Base-by-base conservation (phyloP, 2,329 filamentous ascomycete species). In the Seiridium unicorne region DNA sequence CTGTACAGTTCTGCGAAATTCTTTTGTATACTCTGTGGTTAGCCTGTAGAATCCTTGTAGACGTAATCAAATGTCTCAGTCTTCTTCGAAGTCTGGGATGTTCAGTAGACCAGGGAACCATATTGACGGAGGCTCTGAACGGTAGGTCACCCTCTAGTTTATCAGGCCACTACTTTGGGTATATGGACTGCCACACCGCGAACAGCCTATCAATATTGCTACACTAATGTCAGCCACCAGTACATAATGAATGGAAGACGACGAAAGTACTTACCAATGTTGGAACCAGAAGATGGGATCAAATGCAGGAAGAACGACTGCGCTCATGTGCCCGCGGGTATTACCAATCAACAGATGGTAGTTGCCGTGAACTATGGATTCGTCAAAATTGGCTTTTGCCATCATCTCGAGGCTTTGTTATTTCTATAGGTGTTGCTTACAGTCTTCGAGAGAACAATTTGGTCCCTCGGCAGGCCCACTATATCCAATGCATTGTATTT, bases 251-350 rank as follows among this genome's bases (percentile, higher is more conserved):
- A 48, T 9, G 18, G 18, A 10, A 10, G 1, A 31, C 5, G 10
- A 31, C 4, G 9, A 18, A 32, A 8, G n/a, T 26, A 48, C 46
- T 31, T 7, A 48, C 46, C 46, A 48, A 59, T 54, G 60, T 32
- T 68, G 63, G 5, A 65, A 55, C 65, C 66, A 70, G 60, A 71
- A 71, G 18, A 71, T 65, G 3, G 68, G 66, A 38, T 71, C 69
- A 47, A 68, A 70, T 34, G 67, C 65, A 44, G 68, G 63, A 42
- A 66, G 67, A 18, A 65, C 59, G 18, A 70, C 62, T 36, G 60
- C 63, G 2, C 64, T 60, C 69, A 71, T 70, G 47, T 70, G 64
- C 13, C 69, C 69, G 36, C 59, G 48, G 13, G 51, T 9, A 32
- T 61, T 61, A 5, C 65, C 64, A 34, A 64, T 61, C 11, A 62